Conservation (phyloP, 2,329 filamentous ascomycete species). For the Claviceps paspali region DNA sequence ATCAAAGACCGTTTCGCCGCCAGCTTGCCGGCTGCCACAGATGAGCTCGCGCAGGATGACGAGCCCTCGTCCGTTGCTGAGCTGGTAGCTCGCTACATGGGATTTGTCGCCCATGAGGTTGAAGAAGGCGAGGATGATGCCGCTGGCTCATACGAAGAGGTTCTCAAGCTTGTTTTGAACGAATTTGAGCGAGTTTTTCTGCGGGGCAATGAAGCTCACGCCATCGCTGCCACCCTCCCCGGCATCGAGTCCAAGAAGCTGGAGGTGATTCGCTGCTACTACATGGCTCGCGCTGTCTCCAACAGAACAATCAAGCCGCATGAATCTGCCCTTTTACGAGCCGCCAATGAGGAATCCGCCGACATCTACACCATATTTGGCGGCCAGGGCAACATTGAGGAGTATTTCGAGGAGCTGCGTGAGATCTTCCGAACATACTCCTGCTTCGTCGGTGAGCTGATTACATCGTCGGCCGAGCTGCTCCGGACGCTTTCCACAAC, state of each 20-base stretch:
- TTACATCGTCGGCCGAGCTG: constrained; percentile 67
- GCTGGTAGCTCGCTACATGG: constrained; percentile 85
- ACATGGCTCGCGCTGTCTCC: constrained; percentile 67
- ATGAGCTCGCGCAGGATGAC: constrained; percentile 94
- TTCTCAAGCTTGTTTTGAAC: constrained; percentile 80
- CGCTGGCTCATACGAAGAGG: constrained; percentile 79
- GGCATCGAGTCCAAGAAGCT: constrained; percentile 91
- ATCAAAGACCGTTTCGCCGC: constrained; percentile 81
- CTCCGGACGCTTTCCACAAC: constrained; percentile 75
- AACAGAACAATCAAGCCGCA: constrained; percentile 82
- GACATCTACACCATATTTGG: constrained; percentile 90
- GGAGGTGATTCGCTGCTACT: constrained; percentile 80
- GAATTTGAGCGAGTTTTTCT: constrained; percentile 96
- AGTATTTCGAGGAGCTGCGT: constrained; percentile 96
- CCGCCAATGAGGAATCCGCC: constrained; percentile 69
- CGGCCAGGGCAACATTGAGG: constrained; percentile 96
- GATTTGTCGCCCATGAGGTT: constrained; percentile 75
- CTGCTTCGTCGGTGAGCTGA: constrained; percentile 74
- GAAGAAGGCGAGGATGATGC: constrained; percentile 84
- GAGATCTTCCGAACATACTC: constrained; percentile 85
- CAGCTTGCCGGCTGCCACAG: constrained; percentile 77
- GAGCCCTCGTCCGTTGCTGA: constrained; percentile 94
- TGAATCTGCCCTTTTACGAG: constrained; percentile 82
- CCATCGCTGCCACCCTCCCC: constrained; percentile 67
- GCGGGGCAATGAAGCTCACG: constrained; percentile 90